phyloP scores from a whole-genome alignment of 345 rosid genomes.

The Bruguiera parviflora region DNA sequence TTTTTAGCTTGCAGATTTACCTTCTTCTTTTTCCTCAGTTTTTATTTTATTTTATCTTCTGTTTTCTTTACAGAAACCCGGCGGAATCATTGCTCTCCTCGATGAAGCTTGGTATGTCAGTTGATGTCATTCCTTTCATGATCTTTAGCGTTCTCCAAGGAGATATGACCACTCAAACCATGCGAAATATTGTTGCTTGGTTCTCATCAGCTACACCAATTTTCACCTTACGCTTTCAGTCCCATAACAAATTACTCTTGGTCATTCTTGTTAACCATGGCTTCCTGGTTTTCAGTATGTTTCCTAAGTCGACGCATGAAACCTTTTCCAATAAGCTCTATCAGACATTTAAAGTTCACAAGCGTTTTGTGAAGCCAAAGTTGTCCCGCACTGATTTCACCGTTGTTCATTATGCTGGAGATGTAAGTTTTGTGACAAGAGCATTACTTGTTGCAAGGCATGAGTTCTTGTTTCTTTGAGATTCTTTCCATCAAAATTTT shows the following conservation, averaged over 20 bases:
- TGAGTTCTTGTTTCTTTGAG: background rate
- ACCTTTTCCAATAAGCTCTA: conserved; percentile 91
- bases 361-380: conserved; percentile 95
- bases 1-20: background rate
- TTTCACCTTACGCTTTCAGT: conserved; percentile 5
- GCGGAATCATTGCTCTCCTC: conserved; percentile 76
- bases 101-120: conserved; percentile 82
- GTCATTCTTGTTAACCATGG: conserved; percentile 12
- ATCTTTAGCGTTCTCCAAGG: too few relatives aligned
- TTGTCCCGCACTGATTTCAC: conserved; percentile 93
- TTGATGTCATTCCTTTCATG: conserved; percentile 4
- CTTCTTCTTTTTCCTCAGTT: background rate
- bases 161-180: background rate
- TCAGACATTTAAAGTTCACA: conserved; percentile 82
- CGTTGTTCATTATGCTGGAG: conserved; percentile 93
- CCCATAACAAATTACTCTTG: conserved; percentile 9
- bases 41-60: background rate
- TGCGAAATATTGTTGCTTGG: background rate
- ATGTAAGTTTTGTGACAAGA: conserved; percentile 39
- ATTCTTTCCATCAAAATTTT: background rate
- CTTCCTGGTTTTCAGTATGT: conserved; percentile 66
- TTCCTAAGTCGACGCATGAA: conserved; percentile 98
- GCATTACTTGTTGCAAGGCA: background rate
- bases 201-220: background rate
- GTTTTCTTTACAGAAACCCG: conserved; percentile 59